These are phyloP conservation scores for Parietichytrium sp. DNA, from an alignment of 108 stramenopile species.

Conservation along the genomic window DNA sequence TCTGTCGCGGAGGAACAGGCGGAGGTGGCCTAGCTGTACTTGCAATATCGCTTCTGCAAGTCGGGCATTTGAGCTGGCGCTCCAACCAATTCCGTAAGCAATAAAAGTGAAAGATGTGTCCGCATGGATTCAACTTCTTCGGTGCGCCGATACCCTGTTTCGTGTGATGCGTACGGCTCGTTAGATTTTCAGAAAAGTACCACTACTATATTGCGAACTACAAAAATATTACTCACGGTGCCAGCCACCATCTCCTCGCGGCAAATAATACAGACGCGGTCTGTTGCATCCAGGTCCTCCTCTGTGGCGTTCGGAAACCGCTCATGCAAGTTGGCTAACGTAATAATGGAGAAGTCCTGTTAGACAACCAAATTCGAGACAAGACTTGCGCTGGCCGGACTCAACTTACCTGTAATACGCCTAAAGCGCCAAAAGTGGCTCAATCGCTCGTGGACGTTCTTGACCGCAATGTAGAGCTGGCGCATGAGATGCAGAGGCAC, in stretches of 20 bases:
- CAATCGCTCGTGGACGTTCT: conserved; percentile 69
- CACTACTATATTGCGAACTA: too few relatives aligned
- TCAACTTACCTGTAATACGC: conserved; percentile 76
- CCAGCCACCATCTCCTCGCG: conserved; percentile 86
- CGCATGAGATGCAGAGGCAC: conserved; percentile 92
- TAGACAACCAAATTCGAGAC: too few relatives aligned
- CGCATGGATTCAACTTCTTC: conserved; percentile 81
- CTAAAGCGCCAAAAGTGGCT: conserved; percentile 80
- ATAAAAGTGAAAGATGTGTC: conserved; percentile 81
- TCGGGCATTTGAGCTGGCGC: conserved; percentile 94
- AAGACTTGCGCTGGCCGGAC: too few relatives aligned
- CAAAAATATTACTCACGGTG: too few relatives aligned
- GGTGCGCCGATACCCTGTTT: conserved; percentile 65
- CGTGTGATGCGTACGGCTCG: too few relatives aligned
- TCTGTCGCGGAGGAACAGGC: neutral
- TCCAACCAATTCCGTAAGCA: conserved; percentile 95
- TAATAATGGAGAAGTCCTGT: too few relatives aligned
- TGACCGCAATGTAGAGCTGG: conserved; percentile 81
- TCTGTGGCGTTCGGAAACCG: conserved; percentile 79
- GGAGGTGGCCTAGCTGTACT: neutral
- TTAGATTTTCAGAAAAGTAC: too few relatives aligned
- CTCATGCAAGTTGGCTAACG: conserved; percentile 85
- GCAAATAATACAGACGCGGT: conserved; percentile 92
- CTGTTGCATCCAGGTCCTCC: conserved; percentile 79
- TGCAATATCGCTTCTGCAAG: conserved; percentile 86